Base-by-base conservation (phyloP, 768 basidiomycete species). In the Lentinus tigrinus region DNA sequence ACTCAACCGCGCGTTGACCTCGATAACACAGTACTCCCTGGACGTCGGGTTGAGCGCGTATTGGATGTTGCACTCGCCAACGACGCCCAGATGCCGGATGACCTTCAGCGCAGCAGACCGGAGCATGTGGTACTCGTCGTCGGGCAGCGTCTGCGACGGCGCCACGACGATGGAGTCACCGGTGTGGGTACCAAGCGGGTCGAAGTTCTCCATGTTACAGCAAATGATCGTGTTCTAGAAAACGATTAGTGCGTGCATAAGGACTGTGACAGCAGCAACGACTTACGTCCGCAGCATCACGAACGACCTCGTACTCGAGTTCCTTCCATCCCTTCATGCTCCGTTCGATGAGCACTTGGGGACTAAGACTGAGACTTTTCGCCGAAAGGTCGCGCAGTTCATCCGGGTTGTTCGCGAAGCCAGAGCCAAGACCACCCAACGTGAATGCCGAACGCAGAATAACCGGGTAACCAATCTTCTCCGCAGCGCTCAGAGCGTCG, bases 251-350 rank as follows among this genome's bases (percentile, higher is more conserved):
- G 34, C 7, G 4, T 40, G 27, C 6, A 38, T 28, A 3, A 23
- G n/a, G 8, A 16, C 24, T 40, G 14, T 34, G 3, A 14, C 37
- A 2, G 26, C 13, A 19, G 52, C 5, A 60, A 24, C 17, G 4
- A 85, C 90, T 64, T 73, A 94, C 93, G 75, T 99, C 97, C 50
- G 96, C 96, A 64, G 83, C 95, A 71, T 99, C 97, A 53, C 97
- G 90, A 68, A 98, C 97, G 61, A 99, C 97, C 72, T 99, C 97
- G 66, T 98, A 99, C 75, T 99, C 97, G 62, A 98, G 82, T 76
- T 99, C 97, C 72, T 99, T 99, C 97, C 97, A 99, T 28, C 97
- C 97, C 75, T 98, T 98, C 89, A 99, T 91, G 65, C 90, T 93
- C 49, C 95, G 90, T 76, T 98, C 97, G 62, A 99, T 95, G 56